Base-by-base conservation (phyloP, 1,139 yeast species). In the Suhomyces bokatorum region DNA sequence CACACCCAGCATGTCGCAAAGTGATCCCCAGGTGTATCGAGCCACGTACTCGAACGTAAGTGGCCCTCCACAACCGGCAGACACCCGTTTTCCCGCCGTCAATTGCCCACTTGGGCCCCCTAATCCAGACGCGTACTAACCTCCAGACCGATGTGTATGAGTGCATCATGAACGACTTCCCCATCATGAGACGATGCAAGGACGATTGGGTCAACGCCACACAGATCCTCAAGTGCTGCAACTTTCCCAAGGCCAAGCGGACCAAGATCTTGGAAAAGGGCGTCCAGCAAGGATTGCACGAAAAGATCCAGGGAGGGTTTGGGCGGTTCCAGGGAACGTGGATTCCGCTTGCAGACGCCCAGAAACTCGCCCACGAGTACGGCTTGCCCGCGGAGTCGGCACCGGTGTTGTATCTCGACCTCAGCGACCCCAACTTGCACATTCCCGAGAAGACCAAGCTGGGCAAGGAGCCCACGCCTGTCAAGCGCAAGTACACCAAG, bases 201-300 rank as follows among this genome's bases (percentile, higher is more conserved):
- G 98, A 93, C 63, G 90, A 89, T 47, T 90, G 97, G 96, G 95
- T 91, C 44, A 93, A 93, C 68, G 98, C 98, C n/a, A 93, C 99
- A 20, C 98, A 93, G 67, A 90, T 93, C 39, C 75, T 93, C 48
- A 91, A 93, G 63, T 91, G 95, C 40, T 97, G 98, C 42, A 87
- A 89, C 59, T 90, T 91, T 62, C 96, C 97, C 50, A 91, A 91
- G 64, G 96, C 97, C 2, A 89, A 87, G 62, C 73, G 98, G 58
- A 91, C 97, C 11, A 83, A 95, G 60, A 90, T 90, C 51, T 76
- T 91, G 56, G 98, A 93, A 60, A 84, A 87, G 58, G 97, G 95
- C 50, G 95, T 91, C 16, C 95, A 89, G 56, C 83, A 81, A 42
- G 95, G 95, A 2, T 68, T 74, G 12, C 97, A 89, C 63, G 97